Base-by-base conservation (phyloP, 257 asterid species). In the Nicotiana noctiflora region DNA sequence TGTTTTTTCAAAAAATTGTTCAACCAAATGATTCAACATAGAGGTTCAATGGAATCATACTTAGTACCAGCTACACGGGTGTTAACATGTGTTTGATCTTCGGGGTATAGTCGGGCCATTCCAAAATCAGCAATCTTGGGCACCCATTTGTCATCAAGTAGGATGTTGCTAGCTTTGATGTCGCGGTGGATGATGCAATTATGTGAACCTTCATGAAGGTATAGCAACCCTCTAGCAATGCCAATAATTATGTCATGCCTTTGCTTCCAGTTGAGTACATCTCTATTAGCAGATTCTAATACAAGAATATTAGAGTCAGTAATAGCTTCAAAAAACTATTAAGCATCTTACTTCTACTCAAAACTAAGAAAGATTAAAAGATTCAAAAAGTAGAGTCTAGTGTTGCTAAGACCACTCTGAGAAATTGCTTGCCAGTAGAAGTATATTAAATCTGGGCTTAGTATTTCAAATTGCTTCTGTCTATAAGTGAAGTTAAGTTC, bases 121-220 rank as follows among this genome's bases (percentile, higher is more conserved):
- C 98, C 98, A 79, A 94, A 94, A 88, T 94, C 97, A 40, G 98
- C 98, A 83, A 96, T 96, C 87, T 96, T 96, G 37, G 99, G 94
- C 59, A 84, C 91, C 94, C 96, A 94, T 75, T 90, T 93, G 23
- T 93, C 96, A 77, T 94, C 98, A 14, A 94, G 91, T 74, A 94
- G 85, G 88, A 94, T 90, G 84, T 94, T 94, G 90, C 99, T 93
- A 64, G 92, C 95, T 85, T 96, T 96, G 86, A 96, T 92, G 85
- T 96, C 99, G 8, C 99, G 91, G 83, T 96, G 98, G 51, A 96
- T 92, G 80, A 96, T 92, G 86, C 89, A 81, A 52, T 84, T 82
- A 57, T 88, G 98, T 25, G 99, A 91, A 82, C 91, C 97, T 79
- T 96, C 98, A 29, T 96, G 99, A 83, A 96, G 98, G 81, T 94